Percentiles rank a stretch among this genome's conserved stretches.
These are phyloP conservation scores for Lyophyllum decastes DNA, from an alignment of 768 basidiomycete species.

Conservation along the genomic window DNA sequence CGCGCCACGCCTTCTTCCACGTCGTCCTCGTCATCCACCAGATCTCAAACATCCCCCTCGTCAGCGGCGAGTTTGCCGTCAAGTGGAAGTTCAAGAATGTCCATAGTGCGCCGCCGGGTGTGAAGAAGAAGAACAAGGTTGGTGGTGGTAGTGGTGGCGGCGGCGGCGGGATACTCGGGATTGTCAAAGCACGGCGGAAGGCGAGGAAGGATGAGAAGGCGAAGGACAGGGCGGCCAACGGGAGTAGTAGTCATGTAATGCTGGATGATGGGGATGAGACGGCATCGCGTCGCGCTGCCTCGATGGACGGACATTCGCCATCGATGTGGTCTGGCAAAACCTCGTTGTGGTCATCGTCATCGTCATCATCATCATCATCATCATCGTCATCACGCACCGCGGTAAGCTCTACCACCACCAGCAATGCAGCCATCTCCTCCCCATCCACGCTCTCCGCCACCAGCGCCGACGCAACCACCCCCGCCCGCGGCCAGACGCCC, in stretches of 20 bases:
- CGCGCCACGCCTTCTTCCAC: slow-evolving; percentile 67
- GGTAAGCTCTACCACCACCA: slow-evolving; percentile 7
- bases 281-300: slow-evolving; percentile 1
- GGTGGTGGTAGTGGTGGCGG: no score
- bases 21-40: slow-evolving; percentile 64
- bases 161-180: slow-evolving; percentile 34
- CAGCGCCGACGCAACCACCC: slow-evolving; percentile 23
- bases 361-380: slow-evolving; percentile 17
- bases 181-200: slow-evolving; percentile 30
- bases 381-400: slow-evolving; percentile 13
- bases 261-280: slow-evolving; percentile 15
- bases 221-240: slow-evolving; percentile 13
- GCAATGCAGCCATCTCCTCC: slow-evolving; percentile 4
- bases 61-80: slow-evolving; percentile 68
- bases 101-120: slow-evolving; percentile 29
- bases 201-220: slow-evolving; percentile 19
- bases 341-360: slow-evolving; percentile 10
- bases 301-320: slow-evolving; percentile 13
- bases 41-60: slow-evolving; percentile 70
- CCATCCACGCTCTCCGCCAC: slow-evolving; percentile 10
- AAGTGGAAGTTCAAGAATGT: slow-evolving; percentile 73
- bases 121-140: slow-evolving; percentile 30
- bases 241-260: no score
- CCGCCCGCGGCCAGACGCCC: slow-evolving; percentile 60
- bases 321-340: slow-evolving; percentile 2